Evolutionary conservation across 148 eudicot genomes (phyloP).

Genomic region (Cornus controversa): DNA sequence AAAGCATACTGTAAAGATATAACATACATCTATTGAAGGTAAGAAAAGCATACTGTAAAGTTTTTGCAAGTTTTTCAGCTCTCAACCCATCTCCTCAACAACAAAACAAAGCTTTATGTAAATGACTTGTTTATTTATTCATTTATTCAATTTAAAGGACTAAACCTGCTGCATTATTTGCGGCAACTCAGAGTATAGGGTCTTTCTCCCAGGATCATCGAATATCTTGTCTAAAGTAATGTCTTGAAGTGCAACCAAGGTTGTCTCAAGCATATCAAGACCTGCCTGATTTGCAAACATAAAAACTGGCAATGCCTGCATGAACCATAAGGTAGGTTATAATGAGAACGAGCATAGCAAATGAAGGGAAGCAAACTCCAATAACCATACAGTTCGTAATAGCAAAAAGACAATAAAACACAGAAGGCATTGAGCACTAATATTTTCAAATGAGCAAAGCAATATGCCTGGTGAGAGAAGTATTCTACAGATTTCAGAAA

Average conservation of each 20-base stretch:
- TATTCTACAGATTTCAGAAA: neutral
- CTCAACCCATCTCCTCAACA: neutral
- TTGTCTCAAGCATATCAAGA: slow-evolving; percentile 80
- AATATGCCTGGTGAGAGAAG: neutral
- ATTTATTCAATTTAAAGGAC: neutral
- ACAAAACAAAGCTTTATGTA: neutral
- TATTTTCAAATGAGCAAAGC: neutral
- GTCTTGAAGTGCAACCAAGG: slow-evolving; percentile 74
- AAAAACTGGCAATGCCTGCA: slow-evolving; percentile 71
- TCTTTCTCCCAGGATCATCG: slow-evolving; percentile 62
- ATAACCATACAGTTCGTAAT: neutral
- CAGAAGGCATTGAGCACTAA: neutral
- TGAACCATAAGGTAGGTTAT: neutral
- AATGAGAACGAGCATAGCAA: too few species aligned
- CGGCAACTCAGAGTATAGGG: slow-evolving; percentile 60
- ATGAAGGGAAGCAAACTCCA: neutral
- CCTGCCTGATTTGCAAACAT: slow-evolving; percentile 85
- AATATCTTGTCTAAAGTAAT: slow-evolving; percentile 67
- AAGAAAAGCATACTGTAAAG: neutral
- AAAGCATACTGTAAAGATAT: too few species aligned
- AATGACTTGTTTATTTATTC: neutral
- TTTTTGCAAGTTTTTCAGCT: neutral
- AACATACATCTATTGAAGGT: too few species aligned
- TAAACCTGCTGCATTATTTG: slow-evolving; percentile 84
- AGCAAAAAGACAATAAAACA: neutral